These are phyloP conservation scores for Xylariales sp. DNA, from an alignment of 2,329 filamentous ascomycete genomes.

Conservation along the genomic window DNA sequence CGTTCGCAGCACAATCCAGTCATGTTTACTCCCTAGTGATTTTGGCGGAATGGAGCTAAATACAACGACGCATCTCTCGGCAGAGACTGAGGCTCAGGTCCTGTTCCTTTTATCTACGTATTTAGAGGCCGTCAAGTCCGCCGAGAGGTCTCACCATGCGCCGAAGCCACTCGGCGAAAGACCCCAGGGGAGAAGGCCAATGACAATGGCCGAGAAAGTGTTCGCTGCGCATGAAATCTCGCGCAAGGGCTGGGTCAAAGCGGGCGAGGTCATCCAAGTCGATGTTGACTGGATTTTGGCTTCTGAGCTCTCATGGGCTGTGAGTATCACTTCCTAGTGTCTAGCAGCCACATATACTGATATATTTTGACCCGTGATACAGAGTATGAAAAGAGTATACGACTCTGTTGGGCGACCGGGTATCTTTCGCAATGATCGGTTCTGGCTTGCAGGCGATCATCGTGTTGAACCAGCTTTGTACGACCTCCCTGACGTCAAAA, in stretches of 20 bases:
- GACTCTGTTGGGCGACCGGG: slow-evolving; percentile 54
- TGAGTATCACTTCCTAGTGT: slow-evolving; percentile 1
- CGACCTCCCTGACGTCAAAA: slow-evolving; percentile 51
- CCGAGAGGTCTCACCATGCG: slow-evolving; percentile 38
- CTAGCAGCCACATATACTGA: neutral
- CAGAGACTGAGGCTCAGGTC: slow-evolving; percentile 39
- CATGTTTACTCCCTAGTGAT: slow-evolving; percentile 35
- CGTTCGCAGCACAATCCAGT: slow-evolving; percentile 21
- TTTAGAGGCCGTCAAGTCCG: slow-evolving; percentile 48
- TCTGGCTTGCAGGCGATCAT: slow-evolving; percentile 63
- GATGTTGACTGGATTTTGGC: slow-evolving; percentile 60
- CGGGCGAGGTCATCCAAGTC: slow-evolving; percentile 56
- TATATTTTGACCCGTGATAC: neutral
- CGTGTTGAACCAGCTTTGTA: slow-evolving; percentile 58
- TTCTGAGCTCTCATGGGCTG: slow-evolving; percentile 56
- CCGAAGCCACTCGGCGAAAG: slow-evolving; percentile 6
- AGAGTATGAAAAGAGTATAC: slow-evolving; percentile 56
- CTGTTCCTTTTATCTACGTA: slow-evolving; percentile 47
- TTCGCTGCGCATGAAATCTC: slow-evolving; percentile 57
- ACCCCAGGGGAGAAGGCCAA: slow-evolving; percentile 46
- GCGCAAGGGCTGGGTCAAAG: slow-evolving; percentile 49
- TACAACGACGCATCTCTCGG: slow-evolving; percentile 22
- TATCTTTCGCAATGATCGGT: slow-evolving; percentile 61
- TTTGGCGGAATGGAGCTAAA: slow-evolving; percentile 47
- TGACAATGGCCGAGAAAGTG: slow-evolving; percentile 60